Evolutionary conservation across 2,329 filamentous ascomycete species (phyloP), one percentile per base, ranked within the genome.

Genomic region (Teratosphaeria pseudoeucalypti): DNA sequence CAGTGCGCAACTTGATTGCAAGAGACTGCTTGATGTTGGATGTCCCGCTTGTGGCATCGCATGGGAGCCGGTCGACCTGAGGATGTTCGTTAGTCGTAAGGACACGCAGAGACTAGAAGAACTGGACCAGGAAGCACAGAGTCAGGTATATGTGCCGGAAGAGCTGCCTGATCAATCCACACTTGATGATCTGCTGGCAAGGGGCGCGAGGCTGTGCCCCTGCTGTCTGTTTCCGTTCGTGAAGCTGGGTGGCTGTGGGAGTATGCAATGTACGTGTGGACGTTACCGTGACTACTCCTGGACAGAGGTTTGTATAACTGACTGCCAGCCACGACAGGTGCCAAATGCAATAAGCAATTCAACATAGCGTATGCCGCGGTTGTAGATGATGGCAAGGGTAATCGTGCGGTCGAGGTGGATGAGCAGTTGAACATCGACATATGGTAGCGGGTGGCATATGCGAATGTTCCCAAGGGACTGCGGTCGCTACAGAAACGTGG

Each of bases 201-300:
- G 56, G 52, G 59, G 56, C 5, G 55, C 56, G n/a, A 54, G 59
- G 53, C 26, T 37, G 29, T 60, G 59, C 52, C 59, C 59, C 14
- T 23, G 14, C 19, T 58, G 59, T 55, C 34, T 23, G 12, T 60
- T 23, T 29, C 47, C 52, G 16, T 60, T 60, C 26, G 27, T 60
- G 10, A 60, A 60, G 52, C n/a, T 58, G n/a, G 59, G 56, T 23
- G 56, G 56, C 3, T 60, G 59, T 43, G 58, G 57, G 14, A 54
- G 27, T 29, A 55, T 60, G 37, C n/a, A 27, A 5, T 60, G 58
- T 60, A 54, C 52, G 58, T 60, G 7, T n/a, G 14, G 23, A 23
- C 12, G 19, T 6, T 2, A 32, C 27, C 12, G 27, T 14, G 27
- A 11, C 7, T 14, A 53, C 19, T 32, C 10, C 5, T 54, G 19